Evolutionary conservation across 257 asterid genomes (phyloP), one percentile per base, ranked within the genome.

Genomic region (Petrea volubilis): DNA sequence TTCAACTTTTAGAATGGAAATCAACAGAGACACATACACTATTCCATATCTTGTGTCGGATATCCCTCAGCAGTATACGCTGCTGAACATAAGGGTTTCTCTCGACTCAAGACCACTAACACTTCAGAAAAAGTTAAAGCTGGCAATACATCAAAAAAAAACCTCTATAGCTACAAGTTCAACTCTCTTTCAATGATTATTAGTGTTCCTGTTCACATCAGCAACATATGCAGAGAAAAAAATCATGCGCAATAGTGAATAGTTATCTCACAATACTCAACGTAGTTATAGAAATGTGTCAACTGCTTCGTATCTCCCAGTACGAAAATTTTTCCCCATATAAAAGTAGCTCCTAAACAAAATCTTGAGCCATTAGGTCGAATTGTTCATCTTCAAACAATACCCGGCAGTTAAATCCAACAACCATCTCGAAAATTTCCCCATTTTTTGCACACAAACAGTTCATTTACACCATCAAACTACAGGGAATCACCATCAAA

Each of bases 401-500:
- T 58, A 36, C 11, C 14, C 44, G 17, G 4, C 8, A 56, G 15
- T 36, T 12, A 24, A 56, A 40, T 20, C 55, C 52, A 10, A 14
- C 41, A 53, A 21, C 25, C 34, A 59, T 23, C 33, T 60, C 24
- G 40, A 53, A 33, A 65, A 21, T 56, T 63, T 59, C 46, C 17
- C 44, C 29, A 44, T 18, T 21, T 12, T 23, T 18, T 34, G 17
- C 17, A 57, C 31, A 25, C 6, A 5, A 4, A 41, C 17, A 21
- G 58, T 43, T 57, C 33, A 57, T 17, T 46, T 59, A 23, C 75
- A 20, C n/a, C 66, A 72, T 38, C 34, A 62, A 51, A 33, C 38
- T 3, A 3, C 38, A 38, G 43, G 9, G 9, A 13, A 28, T n/a
- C n/a, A n/a, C n/a, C n/a, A n/a, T n/a, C n/a, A n/a, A n/a, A n/a